Conservation (phyloP, 2,329 filamentous ascomycete species). For the Arthrobotrys pseudoclavata region DNA sequence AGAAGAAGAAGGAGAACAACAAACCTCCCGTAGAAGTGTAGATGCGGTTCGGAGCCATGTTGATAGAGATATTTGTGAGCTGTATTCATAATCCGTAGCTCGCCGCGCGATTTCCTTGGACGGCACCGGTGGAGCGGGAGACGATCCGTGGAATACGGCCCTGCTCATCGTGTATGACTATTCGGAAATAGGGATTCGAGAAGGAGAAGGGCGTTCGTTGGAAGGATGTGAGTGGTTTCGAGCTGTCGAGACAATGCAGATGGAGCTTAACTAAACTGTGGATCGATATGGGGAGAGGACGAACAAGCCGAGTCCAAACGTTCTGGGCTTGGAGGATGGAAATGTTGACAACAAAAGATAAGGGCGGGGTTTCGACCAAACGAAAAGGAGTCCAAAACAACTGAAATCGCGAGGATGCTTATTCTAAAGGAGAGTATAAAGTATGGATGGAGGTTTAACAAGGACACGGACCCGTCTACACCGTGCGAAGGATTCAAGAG, state of each 20-base stretch:
- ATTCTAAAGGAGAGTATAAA: background rate
- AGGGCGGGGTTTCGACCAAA: slow-evolving; percentile 36
- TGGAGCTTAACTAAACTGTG: slow-evolving; percentile 12
- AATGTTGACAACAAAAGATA: slow-evolving; percentile 14
- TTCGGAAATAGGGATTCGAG: background rate
- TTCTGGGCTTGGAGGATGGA: background rate
- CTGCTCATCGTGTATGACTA: slow-evolving; percentile 47
- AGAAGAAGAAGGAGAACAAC: slow-evolving; percentile 62
- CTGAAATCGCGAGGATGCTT: background rate
- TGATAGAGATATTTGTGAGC: slow-evolving; percentile 79
- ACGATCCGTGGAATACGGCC: slow-evolving; percentile 64
- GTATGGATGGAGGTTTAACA: slow-evolving; percentile 1
- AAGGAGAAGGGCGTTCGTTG: background rate
- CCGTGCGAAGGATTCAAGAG: slow-evolving; percentile 27
- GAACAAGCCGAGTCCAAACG: slow-evolving; percentile 17
- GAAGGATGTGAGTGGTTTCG: background rate
- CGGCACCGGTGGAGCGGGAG: slow-evolving; percentile 73
- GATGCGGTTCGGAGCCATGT: slow-evolving; percentile 86
- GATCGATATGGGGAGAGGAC: slow-evolving; percentile 3
- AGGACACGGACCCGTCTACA: slow-evolving; percentile 15
- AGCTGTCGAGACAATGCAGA: background rate
- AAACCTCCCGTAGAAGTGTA: slow-evolving; percentile 83
- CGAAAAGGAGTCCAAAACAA: background rate
- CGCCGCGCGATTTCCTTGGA: slow-evolving; percentile 82
- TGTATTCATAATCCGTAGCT: slow-evolving; percentile 85